phyloP scores from a whole-genome alignment of 1,139 yeast species.

The Nadsonia starkeyi-henricii region DNA sequence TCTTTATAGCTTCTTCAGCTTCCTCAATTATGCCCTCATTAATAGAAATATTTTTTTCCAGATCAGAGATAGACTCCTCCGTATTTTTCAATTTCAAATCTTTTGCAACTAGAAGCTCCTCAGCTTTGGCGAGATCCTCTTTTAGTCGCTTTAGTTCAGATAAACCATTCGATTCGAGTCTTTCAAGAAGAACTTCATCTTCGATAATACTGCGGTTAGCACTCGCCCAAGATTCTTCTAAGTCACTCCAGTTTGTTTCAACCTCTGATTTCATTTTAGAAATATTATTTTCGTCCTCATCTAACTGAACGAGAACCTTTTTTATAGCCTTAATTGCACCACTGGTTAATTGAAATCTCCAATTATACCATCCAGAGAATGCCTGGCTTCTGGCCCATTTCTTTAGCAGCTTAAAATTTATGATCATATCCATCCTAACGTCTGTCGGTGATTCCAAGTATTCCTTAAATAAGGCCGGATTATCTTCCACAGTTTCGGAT shows the following conservation, averaged over 20 bases:
- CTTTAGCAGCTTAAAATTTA: constrained; percentile 35
- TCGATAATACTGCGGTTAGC: background rate
- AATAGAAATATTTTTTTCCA: background rate
- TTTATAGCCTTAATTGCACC: constrained; percentile 31
- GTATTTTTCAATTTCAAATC: background rate
- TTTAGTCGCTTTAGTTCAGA: background rate
- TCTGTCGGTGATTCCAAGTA: constrained; percentile 29
- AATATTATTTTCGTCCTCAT: constrained; percentile 13
- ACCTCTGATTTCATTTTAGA: constrained; percentile 16
- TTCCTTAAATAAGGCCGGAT: constrained; percentile 37
- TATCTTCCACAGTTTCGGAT: constrained; percentile 30
- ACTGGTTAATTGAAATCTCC: constrained; percentile 37
- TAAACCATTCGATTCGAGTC: background rate
- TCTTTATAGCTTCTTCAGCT: background rate
- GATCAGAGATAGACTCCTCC: background rate
- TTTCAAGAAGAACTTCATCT: background rate
- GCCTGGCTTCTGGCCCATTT: constrained; percentile 39
- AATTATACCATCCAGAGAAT: constrained; percentile 41
- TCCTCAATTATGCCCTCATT: background rate
- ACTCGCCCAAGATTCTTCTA: background rate
- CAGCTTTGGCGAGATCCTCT: background rate
- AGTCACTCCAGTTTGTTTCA: constrained; percentile 2
- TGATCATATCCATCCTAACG: constrained; percentile 30
- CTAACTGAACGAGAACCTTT: constrained; percentile 15
- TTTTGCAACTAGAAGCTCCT: background rate